phyloP scores from a whole-genome alignment of 768 basidiomycete genomes.

The Pleurotus sapidus region DNA sequence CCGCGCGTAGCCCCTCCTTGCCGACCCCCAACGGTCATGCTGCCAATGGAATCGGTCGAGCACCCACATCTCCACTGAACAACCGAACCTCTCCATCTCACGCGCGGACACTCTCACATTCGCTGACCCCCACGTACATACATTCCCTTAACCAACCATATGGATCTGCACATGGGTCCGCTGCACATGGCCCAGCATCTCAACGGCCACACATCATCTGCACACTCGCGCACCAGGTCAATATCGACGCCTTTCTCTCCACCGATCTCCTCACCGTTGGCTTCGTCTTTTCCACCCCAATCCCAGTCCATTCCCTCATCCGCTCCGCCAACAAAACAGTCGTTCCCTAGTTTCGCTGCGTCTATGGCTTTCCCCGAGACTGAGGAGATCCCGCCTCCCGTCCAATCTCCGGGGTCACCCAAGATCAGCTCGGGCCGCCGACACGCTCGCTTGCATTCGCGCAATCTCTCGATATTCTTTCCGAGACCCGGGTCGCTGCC shows the following conservation, averaged over 20 bases:
- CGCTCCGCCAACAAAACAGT: slow-evolving; percentile 2
- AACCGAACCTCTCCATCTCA: slow-evolving; percentile 1
- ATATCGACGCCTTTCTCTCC: slow-evolving; percentile 16
- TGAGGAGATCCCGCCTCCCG: not conserved
- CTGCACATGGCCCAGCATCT: slow-evolving; percentile 8
- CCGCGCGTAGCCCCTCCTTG: not conserved
- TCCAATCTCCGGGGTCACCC: slow-evolving; percentile 1
- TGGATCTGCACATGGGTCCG: not conserved
- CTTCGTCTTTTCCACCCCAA: slow-evolving; percentile 11
- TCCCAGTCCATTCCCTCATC: slow-evolving; percentile 14
- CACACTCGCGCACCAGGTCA: slow-evolving; percentile 20
- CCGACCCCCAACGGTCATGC: slow-evolving; percentile 3
- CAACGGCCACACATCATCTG: slow-evolving; percentile 22
- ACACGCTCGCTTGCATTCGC: slow-evolving; percentile 82
- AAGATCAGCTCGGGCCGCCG: slow-evolving; percentile 19
- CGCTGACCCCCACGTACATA: not conserved
- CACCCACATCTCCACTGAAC: not conserved
- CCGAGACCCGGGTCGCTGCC: slow-evolving; percentile 72
- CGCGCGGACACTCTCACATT: slow-evolving; percentile 3
- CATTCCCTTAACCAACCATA: slow-evolving; percentile 5
- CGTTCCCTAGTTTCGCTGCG: slow-evolving; percentile 6
- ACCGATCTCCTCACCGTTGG: slow-evolving; percentile 15
- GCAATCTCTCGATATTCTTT: slow-evolving; percentile 91
- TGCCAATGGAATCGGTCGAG: not conserved
- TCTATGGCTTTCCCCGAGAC: slow-evolving; percentile 3